Evolutionary conservation across 2,329 filamentous ascomycete genomes (phyloP).

Genomic region (Fonsecaea erecta): DNA sequence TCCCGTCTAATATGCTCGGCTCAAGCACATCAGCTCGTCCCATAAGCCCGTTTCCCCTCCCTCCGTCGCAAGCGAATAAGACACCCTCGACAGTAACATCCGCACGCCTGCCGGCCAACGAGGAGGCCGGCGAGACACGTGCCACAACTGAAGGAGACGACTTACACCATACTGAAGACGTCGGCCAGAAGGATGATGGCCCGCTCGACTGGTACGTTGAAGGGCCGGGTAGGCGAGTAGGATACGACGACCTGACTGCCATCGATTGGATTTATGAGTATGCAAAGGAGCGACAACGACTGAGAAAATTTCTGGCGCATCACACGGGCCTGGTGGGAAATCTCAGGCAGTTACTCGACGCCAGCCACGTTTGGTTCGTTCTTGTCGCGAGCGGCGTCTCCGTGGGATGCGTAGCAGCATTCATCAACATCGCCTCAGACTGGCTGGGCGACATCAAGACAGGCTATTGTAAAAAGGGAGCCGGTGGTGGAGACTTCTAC

Average conservation of each 20-base stretch:
- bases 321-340: conserved; percentile 72
- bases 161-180: not conserved
- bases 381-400: conserved; percentile 83
- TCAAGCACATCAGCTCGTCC: not conserved
- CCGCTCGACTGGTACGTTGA: conserved; percentile 83
- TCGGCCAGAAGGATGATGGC: conserved; percentile 46
- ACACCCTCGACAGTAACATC: not conserved
- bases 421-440: conserved; percentile 86
- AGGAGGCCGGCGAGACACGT: not conserved
- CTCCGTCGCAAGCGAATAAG: not conserved
- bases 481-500: conserved; percentile 85
- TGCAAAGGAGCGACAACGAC: conserved; percentile 87
- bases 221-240: conserved; percentile 84
- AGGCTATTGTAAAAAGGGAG: conserved; percentile 78
- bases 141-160: not conserved
- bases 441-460: conserved; percentile 94
- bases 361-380: conserved; percentile 89
- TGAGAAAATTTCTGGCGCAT: conserved; percentile 74
- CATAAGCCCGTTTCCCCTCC: not conserved
- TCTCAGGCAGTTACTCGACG: conserved; percentile 74
- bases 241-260: conserved; percentile 93
- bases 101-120: not conserved
- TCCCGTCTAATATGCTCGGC: not conserved
- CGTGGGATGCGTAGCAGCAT: conserved; percentile 81
- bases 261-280: conserved; percentile 99